Evolutionary conservation across 2,329 filamentous ascomycete genomes (phyloP), one percentile per base, ranked within the genome.

Genomic region (Ophiosphaerella korrae): DNA sequence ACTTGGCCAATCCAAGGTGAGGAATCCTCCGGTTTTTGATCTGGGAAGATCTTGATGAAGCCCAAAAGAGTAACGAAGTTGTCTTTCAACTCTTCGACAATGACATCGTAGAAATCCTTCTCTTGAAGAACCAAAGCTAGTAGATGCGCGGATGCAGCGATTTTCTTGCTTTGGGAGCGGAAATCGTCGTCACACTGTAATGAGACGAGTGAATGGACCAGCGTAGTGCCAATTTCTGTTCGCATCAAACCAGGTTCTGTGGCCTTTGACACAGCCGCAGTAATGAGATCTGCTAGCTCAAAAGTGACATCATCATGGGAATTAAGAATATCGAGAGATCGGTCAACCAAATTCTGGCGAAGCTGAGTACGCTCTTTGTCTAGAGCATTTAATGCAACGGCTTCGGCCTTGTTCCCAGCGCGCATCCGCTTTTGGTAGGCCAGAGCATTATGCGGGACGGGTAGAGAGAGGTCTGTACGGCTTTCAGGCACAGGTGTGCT

Each of bases 1-100:
- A 97, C 86, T 66, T 94, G 92, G 11, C 91, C 89, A 57, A 97
- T 88, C 92, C 93, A 99, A 1, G 91, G 89, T 4, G 92, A 89
- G n/a, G 91, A 79, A 51, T 94, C 89, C 42, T 96, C 90, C 0
- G 82, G 78, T 3, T 88, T 80, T 48, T 87, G 84, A 23, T 86
- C 84, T 0, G 84, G 78, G 5, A 84, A 79, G 3, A 92, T 77
- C 63, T 88, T 88, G 61, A 99, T 83, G 71, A 97, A 97, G 2
- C 80, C 82, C 24, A 96, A 80, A 55, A 97, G 85, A 33, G 86
- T 86, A 8, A 81, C 79, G 35, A 97, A 88, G 64, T 88, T 90
- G 14, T 90, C 86, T 67, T 88, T 88, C 21, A 99, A 76, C 33
- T 87, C 86, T 24, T 87, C 84, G 14, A 92, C 75, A 14, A 90